Percentiles rank a stretch among this genome's conserved stretches.
Evolutionary conservation across 306 rosid genomes (phyloP).

Genomic region (Prunus campanulata): DNA sequence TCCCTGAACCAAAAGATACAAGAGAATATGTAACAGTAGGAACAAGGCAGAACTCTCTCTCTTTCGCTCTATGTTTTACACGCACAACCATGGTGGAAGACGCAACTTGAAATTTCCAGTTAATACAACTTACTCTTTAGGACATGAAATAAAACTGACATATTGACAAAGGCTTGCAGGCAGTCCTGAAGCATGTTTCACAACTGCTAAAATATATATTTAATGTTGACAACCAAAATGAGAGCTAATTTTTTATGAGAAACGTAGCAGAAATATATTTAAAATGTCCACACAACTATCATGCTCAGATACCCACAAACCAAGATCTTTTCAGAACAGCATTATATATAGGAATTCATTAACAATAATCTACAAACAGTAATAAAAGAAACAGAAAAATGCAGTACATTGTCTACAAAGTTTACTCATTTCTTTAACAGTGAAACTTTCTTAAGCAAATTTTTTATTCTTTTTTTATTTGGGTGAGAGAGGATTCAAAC

Average conservation of each 20-base stretch:
- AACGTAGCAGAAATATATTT: neutral
- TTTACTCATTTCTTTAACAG: neutral
- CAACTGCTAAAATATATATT: neutral
- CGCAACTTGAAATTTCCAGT: neutral
- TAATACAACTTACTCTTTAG: neutral
- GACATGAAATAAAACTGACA: neutral
- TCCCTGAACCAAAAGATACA: constrained; percentile 40
- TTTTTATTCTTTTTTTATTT: neutral
- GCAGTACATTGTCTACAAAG: neutral
- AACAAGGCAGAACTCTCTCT: neutral
- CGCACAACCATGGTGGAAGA: neutral
- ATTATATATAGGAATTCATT: neutral
- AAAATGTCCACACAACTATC: neutral
- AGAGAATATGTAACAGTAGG: neutral
- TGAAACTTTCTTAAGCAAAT: neutral
- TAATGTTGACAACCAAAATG: neutral
- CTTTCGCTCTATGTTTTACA: no score
- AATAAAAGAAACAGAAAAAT: neutral
- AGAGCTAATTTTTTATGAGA: neutral
- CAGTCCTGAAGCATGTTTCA: neutral
- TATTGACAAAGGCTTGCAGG: neutral
- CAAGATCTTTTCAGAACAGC: neutral
- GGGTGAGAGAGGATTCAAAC: neutral
- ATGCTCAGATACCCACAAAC: neutral
- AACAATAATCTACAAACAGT: neutral